These are phyloP conservation scores for Casuarina glauca DNA, from an alignment of 306 rosid species.

Conservation along the genomic window DNA sequence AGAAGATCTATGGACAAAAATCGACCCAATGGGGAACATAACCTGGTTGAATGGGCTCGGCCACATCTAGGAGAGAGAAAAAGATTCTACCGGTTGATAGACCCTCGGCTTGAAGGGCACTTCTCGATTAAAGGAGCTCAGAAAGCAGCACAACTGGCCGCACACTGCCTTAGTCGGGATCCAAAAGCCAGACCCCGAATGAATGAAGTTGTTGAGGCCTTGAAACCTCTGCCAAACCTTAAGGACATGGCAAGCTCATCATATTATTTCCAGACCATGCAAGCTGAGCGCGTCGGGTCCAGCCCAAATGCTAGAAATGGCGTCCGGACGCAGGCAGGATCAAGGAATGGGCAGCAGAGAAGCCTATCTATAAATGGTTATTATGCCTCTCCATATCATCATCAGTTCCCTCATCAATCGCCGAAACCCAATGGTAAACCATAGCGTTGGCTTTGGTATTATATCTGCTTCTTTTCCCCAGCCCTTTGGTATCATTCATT, in stretches of 20 bases:
- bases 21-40: slow-evolving; percentile 92
- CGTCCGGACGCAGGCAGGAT: slow-evolving; percentile 52
- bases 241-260: slow-evolving; percentile 99
- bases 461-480: slow-evolving; percentile 32
- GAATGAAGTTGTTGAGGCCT: slow-evolving; percentile 92
- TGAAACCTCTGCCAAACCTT: slow-evolving; percentile 85
- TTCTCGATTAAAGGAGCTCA: slow-evolving; percentile 94
- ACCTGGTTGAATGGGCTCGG: slow-evolving; percentile 98
- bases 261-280: slow-evolving; percentile 82
- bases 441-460: slow-evolving; percentile 46
- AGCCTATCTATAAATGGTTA: slow-evolving; percentile 74
- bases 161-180: slow-evolving; percentile 90
- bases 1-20: slow-evolving; percentile 99
- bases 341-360: slow-evolving; percentile 74
- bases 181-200: slow-evolving; percentile 86
- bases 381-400: slow-evolving; percentile 91
- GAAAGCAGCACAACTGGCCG: slow-evolving; percentile 80
- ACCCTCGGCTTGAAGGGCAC: slow-evolving; percentile 96
- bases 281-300: slow-evolving; percentile 61
- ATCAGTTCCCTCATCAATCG: slow-evolving; percentile 71
- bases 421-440: slow-evolving; percentile 86
- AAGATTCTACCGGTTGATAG: slow-evolving; percentile 82
- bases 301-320: slow-evolving; percentile 75
- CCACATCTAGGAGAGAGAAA: slow-evolving; percentile 91
- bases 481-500: slow-evolving; percentile 23